Evolutionary conservation across 768 basidiomycete genomes (phyloP).

Genomic region (Megacollybia marginata): DNA sequence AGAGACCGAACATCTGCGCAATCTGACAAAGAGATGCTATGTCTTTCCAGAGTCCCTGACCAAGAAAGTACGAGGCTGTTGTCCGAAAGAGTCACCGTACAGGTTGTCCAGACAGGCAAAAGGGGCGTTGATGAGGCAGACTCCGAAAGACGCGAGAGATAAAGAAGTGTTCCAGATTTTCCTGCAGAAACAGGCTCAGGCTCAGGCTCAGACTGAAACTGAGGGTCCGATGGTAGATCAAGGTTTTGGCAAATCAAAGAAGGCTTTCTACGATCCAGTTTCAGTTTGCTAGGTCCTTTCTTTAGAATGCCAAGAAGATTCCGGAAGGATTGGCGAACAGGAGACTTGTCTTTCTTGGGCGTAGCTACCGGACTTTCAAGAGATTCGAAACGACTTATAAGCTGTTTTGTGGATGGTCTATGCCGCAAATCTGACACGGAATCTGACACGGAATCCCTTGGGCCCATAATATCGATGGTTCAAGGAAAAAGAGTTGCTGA

Average conservation of each 20-base stretch:
- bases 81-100: slow-evolving; percentile 25
- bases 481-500: too few species aligned
- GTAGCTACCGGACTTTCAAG: slow-evolving; percentile 16
- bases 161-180: slow-evolving; percentile 36
- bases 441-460: neutral
- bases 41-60: slow-evolving; percentile 26
- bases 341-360: slow-evolving; percentile 41
- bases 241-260: neutral
- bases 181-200: slow-evolving; percentile 2
- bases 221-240: neutral
- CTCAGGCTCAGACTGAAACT: neutral
- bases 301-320: slow-evolving; percentile 59
- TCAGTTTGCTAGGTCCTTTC: slow-evolving; percentile 28
- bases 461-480: too few species aligned
- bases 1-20: slow-evolving; percentile 65
- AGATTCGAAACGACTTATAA: slow-evolving; percentile 49
- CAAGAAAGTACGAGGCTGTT: slow-evolving; percentile 40
- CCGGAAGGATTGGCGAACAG: slow-evolving; percentile 56
- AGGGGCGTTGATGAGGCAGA: slow-evolving; percentile 14
- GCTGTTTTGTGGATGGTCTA: slow-evolving; percentile 38
- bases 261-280: slow-evolving; percentile 1
- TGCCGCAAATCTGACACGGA: slow-evolving; percentile 3
- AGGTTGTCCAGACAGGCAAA: slow-evolving; percentile 43
- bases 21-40: slow-evolving; percentile 38
- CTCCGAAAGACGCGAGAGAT: slow-evolving; percentile 31